Evolutionary conservation across 2,329 filamentous ascomycete genomes (phyloP), one percentile per base, ranked within the genome.

Genomic region (Monosporascus cannonballus): DNA sequence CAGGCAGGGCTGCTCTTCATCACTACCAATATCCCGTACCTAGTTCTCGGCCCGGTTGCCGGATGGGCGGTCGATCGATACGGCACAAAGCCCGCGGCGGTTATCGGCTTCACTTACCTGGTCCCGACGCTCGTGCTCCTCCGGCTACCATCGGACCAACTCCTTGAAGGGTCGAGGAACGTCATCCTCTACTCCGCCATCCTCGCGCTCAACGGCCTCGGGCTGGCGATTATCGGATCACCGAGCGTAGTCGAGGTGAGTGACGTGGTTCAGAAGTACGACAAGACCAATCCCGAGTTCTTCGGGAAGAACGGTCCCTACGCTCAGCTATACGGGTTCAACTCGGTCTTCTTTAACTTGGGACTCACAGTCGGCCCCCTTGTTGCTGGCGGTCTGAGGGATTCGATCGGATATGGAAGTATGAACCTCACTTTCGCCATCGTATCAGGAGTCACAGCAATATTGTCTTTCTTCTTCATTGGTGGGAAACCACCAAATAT

Each of bases 291-390:
- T 52, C 71, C 71, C 1, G 74, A 73, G 0, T 70, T 80, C 49
- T 85, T 85, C 57, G 78, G 80, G 1, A 66, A 71, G 1, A 71
- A 77, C 4, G 79, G 79, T 0, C 83, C 83, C 0, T 85, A 85
- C 61, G 83, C 83, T 2, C 84, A 87, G 65, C 71, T 86, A 0
- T 87, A 86, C 63, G 83, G 80, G 3, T 69, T 87, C 54, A 84
- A 81, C 59, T 81, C 77, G n/a, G 77, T 86, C 73, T 74, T 82
- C 1, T 86, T 84, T 64, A 79, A 77, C 54, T 67, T 72, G 0
- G 84, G 85, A 0, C 67, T 86, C 49, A 78, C 82, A 0, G 50
- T 85, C 6, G 85, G 85, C 0, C 84, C 84, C 0, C 62, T 85
- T 15, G 64, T 82, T 48, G 78, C 76, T 7, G 83, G 83, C 0